phyloP scores from a whole-genome alignment of 345 rosid species.

The Rhizophora mangle region DNA sequence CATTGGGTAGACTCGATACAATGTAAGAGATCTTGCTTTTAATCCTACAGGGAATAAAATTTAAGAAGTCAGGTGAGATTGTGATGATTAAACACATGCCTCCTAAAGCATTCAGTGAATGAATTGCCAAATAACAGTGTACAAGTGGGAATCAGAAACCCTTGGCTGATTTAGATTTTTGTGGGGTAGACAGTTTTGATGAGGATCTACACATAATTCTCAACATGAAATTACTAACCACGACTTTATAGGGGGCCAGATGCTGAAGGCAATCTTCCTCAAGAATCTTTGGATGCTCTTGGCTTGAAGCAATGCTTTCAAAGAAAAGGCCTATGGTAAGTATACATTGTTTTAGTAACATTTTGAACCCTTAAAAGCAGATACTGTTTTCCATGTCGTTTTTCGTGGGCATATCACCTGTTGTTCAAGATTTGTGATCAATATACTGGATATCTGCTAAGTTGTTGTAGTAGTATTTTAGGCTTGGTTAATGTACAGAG shows the following conservation, averaged over 20 bases:
- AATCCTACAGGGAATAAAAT: neutral
- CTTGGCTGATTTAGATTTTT: too few relatives aligned
- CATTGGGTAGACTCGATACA: constrained; percentile 73
- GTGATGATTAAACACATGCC: neutral
- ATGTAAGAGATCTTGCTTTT: constrained; percentile 40
- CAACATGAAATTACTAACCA: neutral
- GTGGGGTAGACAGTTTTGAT: too few relatives aligned
- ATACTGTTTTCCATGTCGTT: neutral
- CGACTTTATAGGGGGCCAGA: constrained; percentile 57
- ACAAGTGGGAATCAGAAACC: too few relatives aligned
- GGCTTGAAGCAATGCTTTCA: constrained; percentile 72
- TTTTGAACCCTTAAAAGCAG: neutral
- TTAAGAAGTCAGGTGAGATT: neutral
- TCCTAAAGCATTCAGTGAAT: neutral
- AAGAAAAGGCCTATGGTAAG: constrained; percentile 91
- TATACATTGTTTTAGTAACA: constrained; percentile 17
- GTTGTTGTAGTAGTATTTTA: too few relatives aligned
- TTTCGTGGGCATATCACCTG: neutral
- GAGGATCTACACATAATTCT: neutral
- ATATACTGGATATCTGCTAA: too few relatives aligned
- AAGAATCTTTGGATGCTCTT: constrained; percentile 62
- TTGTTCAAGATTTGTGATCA: too few relatives aligned
- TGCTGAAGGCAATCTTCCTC: constrained; percentile 80
- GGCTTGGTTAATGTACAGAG: neutral
- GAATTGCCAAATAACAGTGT: neutral